phyloP scores from a whole-genome alignment of 305 asterid species.

The Solanum hybrid region DNA sequence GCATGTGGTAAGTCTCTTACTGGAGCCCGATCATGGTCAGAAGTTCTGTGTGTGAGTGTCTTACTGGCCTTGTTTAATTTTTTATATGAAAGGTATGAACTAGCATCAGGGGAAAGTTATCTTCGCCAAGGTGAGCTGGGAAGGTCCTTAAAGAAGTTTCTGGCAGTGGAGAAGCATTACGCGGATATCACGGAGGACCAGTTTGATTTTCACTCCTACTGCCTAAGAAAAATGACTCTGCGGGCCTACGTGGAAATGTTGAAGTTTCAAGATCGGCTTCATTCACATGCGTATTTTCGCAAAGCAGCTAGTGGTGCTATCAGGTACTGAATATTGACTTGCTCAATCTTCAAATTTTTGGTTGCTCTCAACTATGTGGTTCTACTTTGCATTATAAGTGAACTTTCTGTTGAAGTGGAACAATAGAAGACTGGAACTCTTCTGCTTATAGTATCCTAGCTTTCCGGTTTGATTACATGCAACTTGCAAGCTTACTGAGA shows the following conservation, averaged over 20 bases:
- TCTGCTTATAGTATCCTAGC: background rate
- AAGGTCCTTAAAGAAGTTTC: conserved; percentile 87
- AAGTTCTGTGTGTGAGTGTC: background rate
- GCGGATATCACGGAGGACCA: conserved; percentile 97
- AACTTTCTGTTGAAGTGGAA: conserved; percentile 4
- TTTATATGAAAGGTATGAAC: conserved; percentile 66
- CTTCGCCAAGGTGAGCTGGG: conserved; percentile 88
- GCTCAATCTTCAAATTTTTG: background rate
- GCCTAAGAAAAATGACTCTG: conserved; percentile 96
- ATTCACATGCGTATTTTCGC: conserved; percentile 80
- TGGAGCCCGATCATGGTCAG: background rate
- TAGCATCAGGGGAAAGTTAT: conserved; percentile 95
- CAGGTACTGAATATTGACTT: conserved; percentile 30
- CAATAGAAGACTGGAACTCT: background rate
- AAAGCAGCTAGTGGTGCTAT: conserved; percentile 91
- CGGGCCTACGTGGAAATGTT: conserved; percentile 89
- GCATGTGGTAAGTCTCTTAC: conserved; percentile 79
- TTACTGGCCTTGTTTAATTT: conserved; percentile 5
- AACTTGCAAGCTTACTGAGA: background rate
- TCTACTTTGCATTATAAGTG: background rate
- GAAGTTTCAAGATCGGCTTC: conserved; percentile 90
- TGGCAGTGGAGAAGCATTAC: conserved; percentile 95
- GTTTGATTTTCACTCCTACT: conserved; percentile 95
- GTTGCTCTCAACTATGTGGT: background rate
- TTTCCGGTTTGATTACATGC: background rate